phyloP scores from a whole-genome alignment of 192 early-diverging fungal species.

The Helicostylum pulchrum region DNA sequence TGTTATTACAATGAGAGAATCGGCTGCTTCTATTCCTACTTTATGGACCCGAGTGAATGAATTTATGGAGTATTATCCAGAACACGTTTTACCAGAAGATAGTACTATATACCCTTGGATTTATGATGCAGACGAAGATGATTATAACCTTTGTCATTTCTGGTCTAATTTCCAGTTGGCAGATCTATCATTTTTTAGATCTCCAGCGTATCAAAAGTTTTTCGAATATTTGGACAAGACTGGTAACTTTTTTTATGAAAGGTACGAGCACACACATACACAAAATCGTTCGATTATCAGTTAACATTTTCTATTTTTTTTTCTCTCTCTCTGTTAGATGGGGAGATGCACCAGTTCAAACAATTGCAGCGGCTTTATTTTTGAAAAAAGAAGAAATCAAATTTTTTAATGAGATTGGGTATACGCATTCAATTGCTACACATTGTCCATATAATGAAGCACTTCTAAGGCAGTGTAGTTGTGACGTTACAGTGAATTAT shows the following conservation, averaged over 20 bases:
- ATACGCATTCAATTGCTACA: constrained; percentile 54
- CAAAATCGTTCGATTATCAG: neutral
- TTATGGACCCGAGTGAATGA: constrained; percentile 61
- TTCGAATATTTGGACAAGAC: constrained; percentile 71
- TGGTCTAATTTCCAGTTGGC: constrained; percentile 91
- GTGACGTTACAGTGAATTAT: constrained; percentile 19
- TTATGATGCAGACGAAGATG: constrained; percentile 44
- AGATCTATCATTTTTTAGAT: constrained; percentile 66
- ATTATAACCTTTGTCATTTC: constrained; percentile 66
- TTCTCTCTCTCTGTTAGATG: constrained; percentile 48
- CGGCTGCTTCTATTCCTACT: constrained; percentile 51
- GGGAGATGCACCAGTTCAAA: constrained; percentile 70
- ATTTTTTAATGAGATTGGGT: constrained; percentile 75
- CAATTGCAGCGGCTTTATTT: constrained; percentile 62
- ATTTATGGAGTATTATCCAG: constrained; percentile 44
- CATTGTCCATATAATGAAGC: constrained; percentile 66
- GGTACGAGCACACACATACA: no score
- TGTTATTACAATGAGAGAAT: constrained; percentile 15
- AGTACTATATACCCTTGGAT: constrained; percentile 46
- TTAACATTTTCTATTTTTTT: constrained; percentile 13
- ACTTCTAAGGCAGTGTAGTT: constrained; percentile 43
- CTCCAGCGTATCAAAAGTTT: constrained; percentile 59
- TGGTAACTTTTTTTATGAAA: constrained; percentile 88
- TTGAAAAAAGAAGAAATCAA: constrained; percentile 63
- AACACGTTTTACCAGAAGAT: constrained; percentile 34